A percentile compares a stretch with the other conserved stretches of the same genome.
These are phyloP conservation scores for Ustilago xerochloae DNA, from an alignment of 1,284 basidiomycete genomes.

Conservation along the genomic window DNA sequence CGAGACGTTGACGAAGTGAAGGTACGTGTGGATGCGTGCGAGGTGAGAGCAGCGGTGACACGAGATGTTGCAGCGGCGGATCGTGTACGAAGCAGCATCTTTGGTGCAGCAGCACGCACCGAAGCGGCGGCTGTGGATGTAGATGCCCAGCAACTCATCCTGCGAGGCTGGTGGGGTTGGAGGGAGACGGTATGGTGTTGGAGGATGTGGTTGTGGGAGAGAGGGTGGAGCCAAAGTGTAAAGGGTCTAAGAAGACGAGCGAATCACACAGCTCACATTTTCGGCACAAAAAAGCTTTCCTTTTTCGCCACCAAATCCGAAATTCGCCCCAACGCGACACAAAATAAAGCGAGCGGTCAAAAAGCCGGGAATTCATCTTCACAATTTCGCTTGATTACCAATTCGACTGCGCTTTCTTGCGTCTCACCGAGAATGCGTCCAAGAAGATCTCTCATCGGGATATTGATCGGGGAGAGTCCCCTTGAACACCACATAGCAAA, in stretches of 20 bases:
- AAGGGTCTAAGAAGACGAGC: not conserved
- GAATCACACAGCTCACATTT: not conserved
- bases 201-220: not conserved
- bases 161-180: not conserved
- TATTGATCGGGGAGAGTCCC: too few relatives aligned
- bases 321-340: not conserved
- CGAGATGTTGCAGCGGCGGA: constrained; percentile 3
- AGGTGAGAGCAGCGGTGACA: constrained; percentile 6
- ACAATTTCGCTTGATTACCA: constrained; percentile 1
- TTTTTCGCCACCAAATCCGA: constrained; percentile 10
- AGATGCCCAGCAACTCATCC: constrained; percentile 36
- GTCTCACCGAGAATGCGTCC: too few relatives aligned
- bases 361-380: constrained; percentile 12
- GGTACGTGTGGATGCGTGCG: not conserved
- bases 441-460: too few relatives aligned
- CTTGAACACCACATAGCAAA: too few relatives aligned
- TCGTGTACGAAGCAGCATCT: constrained; percentile 18
- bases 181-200: constrained; percentile 2
- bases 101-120: constrained; percentile 24
- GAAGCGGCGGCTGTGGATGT: constrained; percentile 16
- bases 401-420: not conserved
- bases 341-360: constrained; percentile 2
- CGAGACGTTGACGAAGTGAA: constrained; percentile 8
- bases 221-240: not conserved
- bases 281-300: not conserved